A percentile compares a stretch with the other conserved stretches of the same genome.
Evolutionary conservation across 2,329 filamentous ascomycete genomes (phyloP).

Genomic region (Colletotrichum brevisporum): DNA sequence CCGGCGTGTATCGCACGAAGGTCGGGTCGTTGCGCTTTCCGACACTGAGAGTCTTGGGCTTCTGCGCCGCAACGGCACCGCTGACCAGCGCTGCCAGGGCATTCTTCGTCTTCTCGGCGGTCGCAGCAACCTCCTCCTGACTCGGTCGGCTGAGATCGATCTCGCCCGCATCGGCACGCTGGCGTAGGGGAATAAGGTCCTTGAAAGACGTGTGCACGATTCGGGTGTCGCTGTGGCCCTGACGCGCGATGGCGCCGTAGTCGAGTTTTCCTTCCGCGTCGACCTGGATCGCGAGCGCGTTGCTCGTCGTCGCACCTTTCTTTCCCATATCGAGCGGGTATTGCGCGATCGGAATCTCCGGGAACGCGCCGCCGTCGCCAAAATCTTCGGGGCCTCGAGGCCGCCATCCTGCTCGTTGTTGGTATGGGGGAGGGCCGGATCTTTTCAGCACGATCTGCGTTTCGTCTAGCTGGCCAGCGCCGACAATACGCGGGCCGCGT

Average conservation of each 20-base stretch:
- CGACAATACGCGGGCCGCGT: constrained; percentile 86
- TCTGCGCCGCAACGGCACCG: constrained; percentile 91
- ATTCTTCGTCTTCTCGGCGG: constrained; percentile 89
- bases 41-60: constrained; percentile 93
- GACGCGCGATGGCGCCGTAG: constrained; percentile 93
- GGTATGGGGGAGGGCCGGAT: constrained; percentile 88
- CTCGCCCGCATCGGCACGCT: constrained; percentile 93
- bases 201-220: constrained; percentile 97
- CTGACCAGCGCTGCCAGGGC: constrained; percentile 86
- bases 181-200: constrained; percentile 92
- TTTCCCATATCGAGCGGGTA: constrained; percentile 96
- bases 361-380: constrained; percentile 95
- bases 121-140: constrained; percentile 85
- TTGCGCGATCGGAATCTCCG: constrained; percentile 92
- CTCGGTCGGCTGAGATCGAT: constrained; percentile 88
- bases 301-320: constrained; percentile 80
- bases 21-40: constrained; percentile 87
- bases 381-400: constrained; percentile 92
- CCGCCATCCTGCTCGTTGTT: constrained; percentile 89
- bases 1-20: constrained; percentile 95
- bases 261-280: constrained; percentile 94
- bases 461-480: constrained; percentile 84
- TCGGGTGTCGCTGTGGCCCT: constrained; percentile 86
- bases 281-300: constrained; percentile 93
- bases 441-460: constrained; percentile 88